Base-by-base conservation (phyloP, 148 eudicot genomes). In the Dianthus caryophyllus region DNA sequence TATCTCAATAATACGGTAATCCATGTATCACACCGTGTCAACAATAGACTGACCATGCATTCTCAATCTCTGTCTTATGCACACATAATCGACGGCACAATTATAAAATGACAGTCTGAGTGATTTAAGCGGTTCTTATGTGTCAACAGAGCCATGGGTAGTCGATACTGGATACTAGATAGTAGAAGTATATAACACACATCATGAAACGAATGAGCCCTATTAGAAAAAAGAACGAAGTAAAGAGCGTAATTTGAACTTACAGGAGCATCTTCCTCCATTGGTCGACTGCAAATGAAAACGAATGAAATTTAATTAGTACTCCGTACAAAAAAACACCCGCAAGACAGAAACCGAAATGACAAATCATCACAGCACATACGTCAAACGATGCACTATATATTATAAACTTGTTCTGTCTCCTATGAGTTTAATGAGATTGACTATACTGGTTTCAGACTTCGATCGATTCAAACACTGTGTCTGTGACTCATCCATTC, bases 241-340 rank as follows among this genome's bases (percentile, higher is more conserved):
- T 1, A 4, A 12, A 74, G 26, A 58, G 29, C 13, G 55, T 22
- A 39, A 0, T 18, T 26, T 58, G 49, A 57, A 76, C 89, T 84
- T 82, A 88, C 96, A 2, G 84, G 81, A 61, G 82, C 69, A 81
- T 87, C 92, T 71, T 84, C 89, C 31, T 87, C 92, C 92, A 84
- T 82, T 18, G 92, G 85, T 39, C 87, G 88, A 70, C 96, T 88
- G 84, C 67, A 77, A 70, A 64, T 63, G 26, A 74, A n/a, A 52
- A 61, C 8, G 24, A 17, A 66, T 21, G 10, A 70, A 39, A 9
- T 47, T 0, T n/a, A n/a, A 26, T 75, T 39, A 69, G 54, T 38
- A 21, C 50, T 33, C 38, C 38, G 38, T 33, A 2, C 38, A 33
- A 18, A 24, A n/a, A 59, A 1, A 8, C 14, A 59, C 39, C 8